phyloP scores from a whole-genome alignment of 306 rosid genomes.

The Prunus dulcis region DNA sequence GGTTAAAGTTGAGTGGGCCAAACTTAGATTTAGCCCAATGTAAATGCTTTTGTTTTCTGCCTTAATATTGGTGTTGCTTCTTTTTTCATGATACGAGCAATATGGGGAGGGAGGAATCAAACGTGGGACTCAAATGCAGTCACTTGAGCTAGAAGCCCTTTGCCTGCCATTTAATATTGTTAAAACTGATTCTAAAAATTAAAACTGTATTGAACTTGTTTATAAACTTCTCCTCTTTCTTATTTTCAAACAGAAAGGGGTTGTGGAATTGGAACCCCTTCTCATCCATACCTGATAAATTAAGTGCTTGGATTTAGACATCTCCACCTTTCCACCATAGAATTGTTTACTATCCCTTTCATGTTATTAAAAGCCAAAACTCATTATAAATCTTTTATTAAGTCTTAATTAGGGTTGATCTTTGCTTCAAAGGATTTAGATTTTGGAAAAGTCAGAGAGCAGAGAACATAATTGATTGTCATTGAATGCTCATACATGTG shows the following conservation, averaged over 20 bases:
- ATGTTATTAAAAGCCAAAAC: not conserved
- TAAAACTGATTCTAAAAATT: too few species aligned
- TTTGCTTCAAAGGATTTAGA: too few species aligned
- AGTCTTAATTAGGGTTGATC: not conserved
- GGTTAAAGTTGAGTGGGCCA: too few species aligned
- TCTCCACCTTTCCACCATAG: not conserved
- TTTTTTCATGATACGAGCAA: too few species aligned
- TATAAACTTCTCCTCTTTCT: too few species aligned
- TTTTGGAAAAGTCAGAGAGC: not conserved
- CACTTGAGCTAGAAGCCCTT: too few species aligned
- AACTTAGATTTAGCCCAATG: not conserved
- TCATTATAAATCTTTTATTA: not conserved
- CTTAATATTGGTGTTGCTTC: not conserved
- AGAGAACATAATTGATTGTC: too few species aligned
- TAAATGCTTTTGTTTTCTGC: not conserved
- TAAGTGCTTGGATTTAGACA: not conserved
- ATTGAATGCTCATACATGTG: not conserved
- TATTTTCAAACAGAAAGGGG: too few species aligned
- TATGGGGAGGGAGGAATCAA: too few species aligned
- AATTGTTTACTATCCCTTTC: not conserved
- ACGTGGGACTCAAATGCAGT: too few species aligned
- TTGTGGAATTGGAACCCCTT: not conserved
- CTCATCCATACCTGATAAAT: not conserved
- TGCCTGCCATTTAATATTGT: too few species aligned
- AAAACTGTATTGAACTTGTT: too few species aligned